phyloP scores from a whole-genome alignment of 441 rosid species.

The Gossypium laxum region DNA sequence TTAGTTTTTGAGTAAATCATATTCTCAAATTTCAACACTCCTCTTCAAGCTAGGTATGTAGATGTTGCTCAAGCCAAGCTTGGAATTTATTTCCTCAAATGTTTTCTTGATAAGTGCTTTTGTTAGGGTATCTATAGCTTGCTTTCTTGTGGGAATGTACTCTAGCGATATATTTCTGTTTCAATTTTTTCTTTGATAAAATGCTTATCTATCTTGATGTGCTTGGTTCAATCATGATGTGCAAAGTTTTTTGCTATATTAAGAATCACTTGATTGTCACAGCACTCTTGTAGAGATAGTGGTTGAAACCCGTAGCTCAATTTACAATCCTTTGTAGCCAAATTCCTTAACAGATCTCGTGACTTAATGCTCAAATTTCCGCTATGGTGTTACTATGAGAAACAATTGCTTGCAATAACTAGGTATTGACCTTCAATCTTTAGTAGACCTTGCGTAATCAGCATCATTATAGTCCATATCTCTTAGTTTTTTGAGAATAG shows the following conservation, averaged over 20 bases:
- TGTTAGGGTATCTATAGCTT: not conserved
- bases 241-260: not conserved
- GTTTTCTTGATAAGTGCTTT: not conserved
- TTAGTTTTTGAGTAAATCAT: not conserved
- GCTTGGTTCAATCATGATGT: not conserved
- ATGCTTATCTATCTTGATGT: not conserved
- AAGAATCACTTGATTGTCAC: not conserved
- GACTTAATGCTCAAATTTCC: not conserved
- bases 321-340: not conserved
- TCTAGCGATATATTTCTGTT: not conserved
- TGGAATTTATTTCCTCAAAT: not conserved
- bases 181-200: not conserved
- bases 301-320: not conserved
- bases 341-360: not conserved
- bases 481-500: not conserved
- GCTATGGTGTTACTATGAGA: not conserved
- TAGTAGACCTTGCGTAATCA: not conserved
- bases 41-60: not conserved
- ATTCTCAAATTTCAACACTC: not conserved
- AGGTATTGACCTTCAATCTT: not conserved
- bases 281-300: not conserved
- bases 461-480: not conserved
- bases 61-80: not conserved
- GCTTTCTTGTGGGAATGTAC: not conserved
- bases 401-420: not conserved